These are phyloP conservation scores for Nemania diffusa DNA, from an alignment of 2,329 filamentous ascomycete species.

Conservation along the genomic window DNA sequence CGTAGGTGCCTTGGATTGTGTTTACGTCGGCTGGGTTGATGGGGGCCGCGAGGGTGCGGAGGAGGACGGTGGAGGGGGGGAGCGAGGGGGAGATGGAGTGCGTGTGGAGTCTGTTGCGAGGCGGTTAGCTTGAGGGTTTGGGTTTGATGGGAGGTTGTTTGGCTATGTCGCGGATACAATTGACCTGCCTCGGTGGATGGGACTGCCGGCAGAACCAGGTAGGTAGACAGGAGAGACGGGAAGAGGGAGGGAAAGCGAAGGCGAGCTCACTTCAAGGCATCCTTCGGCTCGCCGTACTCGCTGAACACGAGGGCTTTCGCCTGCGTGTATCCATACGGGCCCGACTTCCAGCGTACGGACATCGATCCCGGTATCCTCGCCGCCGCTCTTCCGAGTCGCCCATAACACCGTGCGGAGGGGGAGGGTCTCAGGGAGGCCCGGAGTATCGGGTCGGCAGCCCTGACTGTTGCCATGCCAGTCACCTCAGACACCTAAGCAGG, in stretches of 20 bases:
- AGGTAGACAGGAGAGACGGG: background rate
- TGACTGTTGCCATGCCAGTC: constrained; percentile 30
- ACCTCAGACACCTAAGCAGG: background rate
- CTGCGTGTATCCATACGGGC: constrained; percentile 83
- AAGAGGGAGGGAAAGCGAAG: background rate
- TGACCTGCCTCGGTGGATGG: too few species aligned
- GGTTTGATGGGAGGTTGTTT: constrained; percentile 20
- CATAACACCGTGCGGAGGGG: constrained; percentile 4
- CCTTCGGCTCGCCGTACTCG: constrained; percentile 77
- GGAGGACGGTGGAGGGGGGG: constrained; percentile 71
- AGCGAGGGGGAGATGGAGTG: constrained; percentile 82
- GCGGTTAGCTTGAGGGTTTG: too few species aligned
- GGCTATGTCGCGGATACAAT: too few species aligned
- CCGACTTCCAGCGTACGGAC: constrained; percentile 62
- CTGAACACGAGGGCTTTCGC: constrained; percentile 83
- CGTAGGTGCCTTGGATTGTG: constrained; percentile 96
- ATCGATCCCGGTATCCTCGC: constrained; percentile 14
- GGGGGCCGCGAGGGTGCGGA: constrained; percentile 88
- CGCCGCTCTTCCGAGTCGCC: background rate
- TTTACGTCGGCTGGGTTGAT: constrained; percentile 99
- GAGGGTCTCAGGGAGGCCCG: constrained; percentile 28
- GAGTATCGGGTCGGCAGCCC: constrained; percentile 28
- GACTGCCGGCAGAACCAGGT: too few species aligned
- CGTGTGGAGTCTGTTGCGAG: constrained; percentile 71
- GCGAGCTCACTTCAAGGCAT: constrained; percentile 68